These are phyloP conservation scores for Pseudoneurospora amorphoporcata DNA, from an alignment of 495 filamentous ascomycete genomes.

Conservation along the genomic window DNA sequence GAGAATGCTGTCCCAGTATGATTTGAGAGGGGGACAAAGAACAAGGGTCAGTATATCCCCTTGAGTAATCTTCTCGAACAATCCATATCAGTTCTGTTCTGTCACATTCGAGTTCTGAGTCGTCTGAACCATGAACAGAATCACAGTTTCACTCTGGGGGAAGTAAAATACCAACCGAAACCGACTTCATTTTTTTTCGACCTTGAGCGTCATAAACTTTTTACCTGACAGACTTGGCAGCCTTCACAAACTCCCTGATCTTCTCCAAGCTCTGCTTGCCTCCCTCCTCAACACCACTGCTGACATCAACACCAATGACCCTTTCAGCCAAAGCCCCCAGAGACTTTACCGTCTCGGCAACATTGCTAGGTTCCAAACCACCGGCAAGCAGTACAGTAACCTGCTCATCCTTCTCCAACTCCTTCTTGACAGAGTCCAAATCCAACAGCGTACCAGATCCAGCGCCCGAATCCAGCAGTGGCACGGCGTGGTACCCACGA, in stretches of 20 bases:
- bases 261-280: conserved; percentile 73
- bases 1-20: background rate
- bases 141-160: background rate
- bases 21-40: background rate
- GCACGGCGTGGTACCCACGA: conserved; percentile 71
- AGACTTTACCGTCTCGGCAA: conserved; percentile 48
- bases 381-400: conserved; percentile 72
- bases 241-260: conserved; percentile 70
- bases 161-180: background rate
- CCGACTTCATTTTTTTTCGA: background rate
- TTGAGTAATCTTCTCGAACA: background rate
- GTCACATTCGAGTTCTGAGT: background rate
- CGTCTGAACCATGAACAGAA: background rate
- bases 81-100: background rate
- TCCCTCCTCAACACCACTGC: conserved; percentile 80
- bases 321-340: conserved; percentile 44
- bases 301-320: conserved; percentile 81
- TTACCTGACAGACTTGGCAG: conserved; percentile 49
- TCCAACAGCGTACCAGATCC: conserved; percentile 75
- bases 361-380: conserved; percentile 68
- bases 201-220: background rate
- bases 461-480: conserved; percentile 74
- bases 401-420: conserved; percentile 47
- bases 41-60: background rate
- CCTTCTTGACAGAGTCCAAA: conserved; percentile 48